phyloP scores from a whole-genome alignment of 768 basidiomycete genomes.

The Lentinula raphanica region DNA sequence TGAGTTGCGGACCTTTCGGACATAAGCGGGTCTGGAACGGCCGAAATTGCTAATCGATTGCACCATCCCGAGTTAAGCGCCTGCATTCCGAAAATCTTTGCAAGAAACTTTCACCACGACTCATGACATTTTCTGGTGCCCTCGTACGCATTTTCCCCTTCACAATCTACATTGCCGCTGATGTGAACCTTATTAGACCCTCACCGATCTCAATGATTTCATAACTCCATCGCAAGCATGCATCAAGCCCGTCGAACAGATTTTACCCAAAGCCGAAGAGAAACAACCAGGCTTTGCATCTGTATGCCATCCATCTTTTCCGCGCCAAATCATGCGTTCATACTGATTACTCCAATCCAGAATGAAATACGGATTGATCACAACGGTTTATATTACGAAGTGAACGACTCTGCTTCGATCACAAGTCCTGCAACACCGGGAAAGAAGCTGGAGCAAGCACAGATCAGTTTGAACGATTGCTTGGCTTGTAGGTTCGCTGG shows the following conservation, averaged over 20 bases:
- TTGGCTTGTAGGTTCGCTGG: slow-evolving; percentile 86
- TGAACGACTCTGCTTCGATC: slow-evolving; percentile 24
- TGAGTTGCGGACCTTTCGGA: too few relatives aligned
- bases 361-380: slow-evolving; percentile 91
- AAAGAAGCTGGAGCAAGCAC: slow-evolving; percentile 83
- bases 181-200: slow-evolving; percentile 44
- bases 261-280: slow-evolving; percentile 21
- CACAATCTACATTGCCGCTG: background rate
- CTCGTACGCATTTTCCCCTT: slow-evolving; percentile 44
- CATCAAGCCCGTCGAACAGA: slow-evolving; percentile 83
- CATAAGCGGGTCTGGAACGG: background rate
- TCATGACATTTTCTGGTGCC: slow-evolving; percentile 85
- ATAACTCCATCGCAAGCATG: slow-evolving; percentile 95
- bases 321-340: too few relatives aligned
- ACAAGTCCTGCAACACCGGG: slow-evolving; percentile 15
- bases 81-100: too few relatives aligned
- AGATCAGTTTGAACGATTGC: slow-evolving; percentile 96
- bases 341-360: slow-evolving; percentile 32
- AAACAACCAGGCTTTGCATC: slow-evolving; percentile 31
- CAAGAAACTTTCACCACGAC: background rate
- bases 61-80: background rate
- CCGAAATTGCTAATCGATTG: background rate
- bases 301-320: slow-evolving; percentile 20
- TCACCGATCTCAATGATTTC: slow-evolving; percentile 95
- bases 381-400: slow-evolving; percentile 84